phyloP scores from a whole-genome alignment of 1,139 yeast genomes.

The Pichia sp. region DNA sequence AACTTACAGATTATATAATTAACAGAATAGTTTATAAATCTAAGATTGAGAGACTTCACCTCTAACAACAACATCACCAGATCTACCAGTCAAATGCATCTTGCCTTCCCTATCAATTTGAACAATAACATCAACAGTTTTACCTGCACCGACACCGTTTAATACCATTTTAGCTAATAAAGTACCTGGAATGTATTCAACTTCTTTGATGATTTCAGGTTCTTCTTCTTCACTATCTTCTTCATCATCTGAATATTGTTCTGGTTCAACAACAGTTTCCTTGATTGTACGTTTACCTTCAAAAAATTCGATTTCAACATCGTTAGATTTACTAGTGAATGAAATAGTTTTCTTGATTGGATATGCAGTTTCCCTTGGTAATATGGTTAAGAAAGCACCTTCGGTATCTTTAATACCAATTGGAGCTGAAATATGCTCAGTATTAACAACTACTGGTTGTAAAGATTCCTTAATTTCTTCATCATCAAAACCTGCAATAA shows the following conservation, averaged over 20 bases:
- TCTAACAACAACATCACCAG: slow-evolving; percentile 52
- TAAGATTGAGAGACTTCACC: slow-evolving; percentile 37
- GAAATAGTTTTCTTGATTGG: slow-evolving; percentile 80
- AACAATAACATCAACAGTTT: slow-evolving; percentile 69
- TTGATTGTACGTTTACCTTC: slow-evolving; percentile 81
- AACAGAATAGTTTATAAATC: not conserved
- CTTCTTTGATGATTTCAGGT: slow-evolving; percentile 40
- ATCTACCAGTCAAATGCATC: slow-evolving; percentile 77
- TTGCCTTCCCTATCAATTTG: slow-evolving; percentile 82
- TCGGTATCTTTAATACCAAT: slow-evolving; percentile 77
- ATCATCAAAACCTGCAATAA: slow-evolving; percentile 76
- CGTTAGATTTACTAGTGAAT: slow-evolving; percentile 59
- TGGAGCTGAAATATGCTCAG: slow-evolving; percentile 79
- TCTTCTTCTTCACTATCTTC: slow-evolving; percentile 49
- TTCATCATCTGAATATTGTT: slow-evolving; percentile 38
- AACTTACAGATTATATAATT: too few relatives aligned
- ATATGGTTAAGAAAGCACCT: slow-evolving; percentile 66
- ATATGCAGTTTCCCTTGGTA: slow-evolving; percentile 82
- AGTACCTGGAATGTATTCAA: slow-evolving; percentile 67
- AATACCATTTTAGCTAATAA: slow-evolving; percentile 75
- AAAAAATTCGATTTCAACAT: slow-evolving; percentile 63
- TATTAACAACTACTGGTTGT: slow-evolving; percentile 81
- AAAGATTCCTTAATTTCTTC: slow-evolving; percentile 82
- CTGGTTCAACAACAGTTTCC: slow-evolving; percentile 71
- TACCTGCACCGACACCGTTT: slow-evolving; percentile 63